phyloP scores from a whole-genome alignment of 2,329 filamentous ascomycete genomes.

The Chaetomium globosum region DNA sequence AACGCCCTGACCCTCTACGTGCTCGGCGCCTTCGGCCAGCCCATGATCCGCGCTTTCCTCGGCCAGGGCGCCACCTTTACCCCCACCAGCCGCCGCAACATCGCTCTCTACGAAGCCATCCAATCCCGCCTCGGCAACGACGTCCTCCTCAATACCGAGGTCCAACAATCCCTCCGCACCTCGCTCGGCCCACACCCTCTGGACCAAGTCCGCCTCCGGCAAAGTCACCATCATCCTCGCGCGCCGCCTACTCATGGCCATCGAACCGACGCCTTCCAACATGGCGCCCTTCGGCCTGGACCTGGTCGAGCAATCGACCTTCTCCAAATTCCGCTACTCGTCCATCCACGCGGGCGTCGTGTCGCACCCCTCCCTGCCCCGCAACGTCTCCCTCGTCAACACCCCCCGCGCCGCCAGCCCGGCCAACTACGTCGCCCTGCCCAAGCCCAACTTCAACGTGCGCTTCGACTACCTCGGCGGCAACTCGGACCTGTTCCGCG shows the following conservation, averaged over 20 bases:
- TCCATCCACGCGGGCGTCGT: constrained; percentile 42
- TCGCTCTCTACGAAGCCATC: constrained; percentile 47
- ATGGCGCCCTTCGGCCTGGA: constrained; percentile 43
- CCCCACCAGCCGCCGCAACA: constrained; percentile 43
- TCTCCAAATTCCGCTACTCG: constrained; percentile 42
- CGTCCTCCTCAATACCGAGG: constrained; percentile 43
- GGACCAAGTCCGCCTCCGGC: constrained; percentile 37
- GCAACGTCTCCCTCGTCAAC: constrained; percentile 39
- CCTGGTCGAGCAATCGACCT: constrained; percentile 38
- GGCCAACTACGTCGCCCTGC: constrained; percentile 38
- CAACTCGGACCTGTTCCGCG: constrained; percentile 37
- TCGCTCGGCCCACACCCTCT: constrained; percentile 39
- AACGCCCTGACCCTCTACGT: constrained; percentile 50
- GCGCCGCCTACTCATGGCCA: constrained; percentile 43
- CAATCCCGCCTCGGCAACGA: constrained; percentile 42
- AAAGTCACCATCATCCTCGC: constrained; percentile 39
- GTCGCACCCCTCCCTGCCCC: constrained; percentile 36
- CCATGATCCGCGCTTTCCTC: constrained; percentile 43
- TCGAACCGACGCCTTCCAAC: constrained; percentile 42
- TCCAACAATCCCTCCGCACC: constrained; percentile 40
- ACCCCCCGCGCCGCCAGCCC: constrained; percentile 36
- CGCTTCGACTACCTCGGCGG: constrained; percentile 38
- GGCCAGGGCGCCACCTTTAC: constrained; percentile 40
- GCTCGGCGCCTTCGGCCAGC: constrained; percentile 43
- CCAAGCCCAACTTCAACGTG: constrained; percentile 37